A percentile compares a stretch with the other conserved stretches of the same genome.
phyloP scores from a whole-genome alignment of 805 yeast genomes.

The Barnettozyma sucrosica region DNA sequence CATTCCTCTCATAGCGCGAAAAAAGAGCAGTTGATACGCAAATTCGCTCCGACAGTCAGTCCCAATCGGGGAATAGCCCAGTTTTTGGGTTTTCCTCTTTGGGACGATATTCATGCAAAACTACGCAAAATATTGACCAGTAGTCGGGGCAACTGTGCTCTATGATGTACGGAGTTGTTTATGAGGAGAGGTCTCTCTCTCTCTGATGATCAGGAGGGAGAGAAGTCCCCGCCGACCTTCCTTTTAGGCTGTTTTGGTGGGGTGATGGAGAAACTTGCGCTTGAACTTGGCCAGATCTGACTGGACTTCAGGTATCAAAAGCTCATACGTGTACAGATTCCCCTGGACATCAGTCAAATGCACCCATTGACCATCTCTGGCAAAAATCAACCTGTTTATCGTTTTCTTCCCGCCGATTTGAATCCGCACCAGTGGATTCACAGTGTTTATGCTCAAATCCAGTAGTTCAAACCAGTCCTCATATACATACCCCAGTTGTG shows the following conservation, averaged over 20 bases:
- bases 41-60: background rate
- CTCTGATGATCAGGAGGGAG: too few species aligned
- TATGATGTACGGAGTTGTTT: too few species aligned
- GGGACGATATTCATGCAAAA: background rate
- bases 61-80: background rate
- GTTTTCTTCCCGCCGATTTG: conserved; percentile 5
- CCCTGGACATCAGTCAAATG: conserved; percentile 16
- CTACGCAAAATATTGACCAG: background rate
- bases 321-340: conserved; percentile 14
- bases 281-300: conserved; percentile 19
- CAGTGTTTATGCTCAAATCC: conserved; percentile 26
- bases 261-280: conserved; percentile 10
- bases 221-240: too few species aligned
- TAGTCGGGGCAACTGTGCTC: background rate
- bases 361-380: conserved; percentile 15
- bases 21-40: background rate
- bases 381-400: conserved; percentile 15
- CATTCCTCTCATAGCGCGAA: background rate
- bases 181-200: too few species aligned
- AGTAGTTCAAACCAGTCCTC: conserved; percentile 27
- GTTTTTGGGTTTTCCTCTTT: background rate
- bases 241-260: background rate
- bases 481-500: conserved; percentile 28
- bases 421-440: conserved; percentile 20
- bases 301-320: conserved; percentile 10